Evolutionary conservation across 2,329 filamentous ascomycete genomes (phyloP), one percentile per base, ranked within the genome.

Genomic region (Aspergillus sp.): DNA sequence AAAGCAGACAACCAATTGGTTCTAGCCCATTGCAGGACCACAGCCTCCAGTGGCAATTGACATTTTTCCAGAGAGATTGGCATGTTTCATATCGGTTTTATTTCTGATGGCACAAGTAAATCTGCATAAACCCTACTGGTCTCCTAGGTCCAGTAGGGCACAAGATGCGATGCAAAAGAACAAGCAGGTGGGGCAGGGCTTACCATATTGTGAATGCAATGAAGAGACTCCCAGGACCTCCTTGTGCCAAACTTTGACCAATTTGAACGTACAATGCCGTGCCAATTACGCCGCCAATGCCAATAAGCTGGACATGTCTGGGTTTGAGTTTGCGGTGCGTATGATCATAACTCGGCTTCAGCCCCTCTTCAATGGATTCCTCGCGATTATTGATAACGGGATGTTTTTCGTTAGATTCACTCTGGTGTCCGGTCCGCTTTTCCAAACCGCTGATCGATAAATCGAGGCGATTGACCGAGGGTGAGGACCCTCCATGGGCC

Each of bases 231-330:
- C 59, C 77, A 9, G 77, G 77, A 1, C 77, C 77, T 43, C 77
- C 77, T 52, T 73, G 67, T 14, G 73, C 66, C 56, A 79, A 57
- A 17, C 68, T 72, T 47, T 71, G 66, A 12, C 77, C 77, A 55
- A 79, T 77, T 55, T 77, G 73, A 23, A 78, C 76, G 58, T 74
- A 78, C 35, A 79, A 61, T 0, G 72, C 74, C n/a, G 73, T 77
- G 19, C 77, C 75, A 63, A 79, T 77, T 33, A 75, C 76, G 12
- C 77, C 77, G 23, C 77, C 77, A 55, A 80, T 79, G 41, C 76
- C 77, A 56, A 80, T 80, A 57, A 80, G 64, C 60, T 79, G 76
- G 41, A 80, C 75, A 66, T 80, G 77, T 59, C 77, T 67, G 14
- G 76, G 72, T 59, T 78, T 79, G 19, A 79, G 66, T 57, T 72